Percentiles rank a stretch among this genome's conserved stretches.
Conservation (phyloP, 305 asterid species). For the Rubia balearica region DNA sequence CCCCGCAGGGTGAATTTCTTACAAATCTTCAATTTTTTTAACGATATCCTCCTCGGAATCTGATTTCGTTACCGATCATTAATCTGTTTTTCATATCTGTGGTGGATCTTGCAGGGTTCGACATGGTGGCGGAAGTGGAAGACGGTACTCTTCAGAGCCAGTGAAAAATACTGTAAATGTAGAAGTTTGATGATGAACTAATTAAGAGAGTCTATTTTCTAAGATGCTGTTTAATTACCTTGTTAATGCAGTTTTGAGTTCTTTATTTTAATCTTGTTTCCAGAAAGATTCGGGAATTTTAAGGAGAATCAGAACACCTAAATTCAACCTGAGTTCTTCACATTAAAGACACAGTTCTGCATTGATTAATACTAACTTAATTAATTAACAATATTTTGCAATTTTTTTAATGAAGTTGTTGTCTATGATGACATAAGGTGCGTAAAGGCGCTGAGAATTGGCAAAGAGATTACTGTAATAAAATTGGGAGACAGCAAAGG, state of each 20-base stretch:
- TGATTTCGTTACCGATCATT: too few relatives aligned
- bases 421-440: background rate
- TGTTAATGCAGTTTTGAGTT: slow-evolving; percentile 21
- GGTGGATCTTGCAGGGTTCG: too few relatives aligned
- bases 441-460: background rate
- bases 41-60: too few relatives aligned
- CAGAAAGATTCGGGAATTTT: too few relatives aligned
- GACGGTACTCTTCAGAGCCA: too few relatives aligned
- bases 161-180: too few relatives aligned
- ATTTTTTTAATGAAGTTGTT: background rate
- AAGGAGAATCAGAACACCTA: too few relatives aligned
- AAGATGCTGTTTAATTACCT: background rate
- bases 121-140: too few relatives aligned
- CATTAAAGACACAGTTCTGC: background rate
- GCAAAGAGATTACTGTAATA: background rate
- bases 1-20: slow-evolving; percentile 46
- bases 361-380: background rate
- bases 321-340: background rate
- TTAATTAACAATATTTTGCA: background rate
- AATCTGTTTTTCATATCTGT: too few relatives aligned
- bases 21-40: fast-evolving
- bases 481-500: slow-evolving; percentile 2
- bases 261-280: slow-evolving; percentile 6
- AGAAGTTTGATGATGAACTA: too few relatives aligned
- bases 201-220: too few relatives aligned